These are phyloP conservation scores for Boletellus deceptivus DNA, from an alignment of 1,284 basidiomycete genomes.

Conservation along the genomic window DNA sequence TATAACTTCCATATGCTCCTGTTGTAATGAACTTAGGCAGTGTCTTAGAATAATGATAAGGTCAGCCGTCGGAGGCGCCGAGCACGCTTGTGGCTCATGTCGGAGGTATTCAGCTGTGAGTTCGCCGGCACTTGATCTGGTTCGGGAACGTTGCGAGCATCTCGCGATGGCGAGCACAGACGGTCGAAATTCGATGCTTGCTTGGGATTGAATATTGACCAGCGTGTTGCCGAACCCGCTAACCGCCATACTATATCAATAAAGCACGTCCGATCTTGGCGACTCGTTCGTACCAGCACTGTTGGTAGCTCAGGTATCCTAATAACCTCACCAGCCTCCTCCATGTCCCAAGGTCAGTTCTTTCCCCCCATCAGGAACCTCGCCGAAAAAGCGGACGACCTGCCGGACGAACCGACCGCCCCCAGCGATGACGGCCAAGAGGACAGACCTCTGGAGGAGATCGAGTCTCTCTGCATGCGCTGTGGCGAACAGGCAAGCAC, in stretches of 20 bases:
- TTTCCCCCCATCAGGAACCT: slow-evolving; percentile 51
- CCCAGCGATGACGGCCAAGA: slow-evolving; percentile 27
- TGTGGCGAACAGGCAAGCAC: slow-evolving; percentile 78
- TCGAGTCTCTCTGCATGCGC: slow-evolving; percentile 94
- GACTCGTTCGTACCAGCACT: too few relatives aligned
- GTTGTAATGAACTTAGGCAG: slow-evolving; percentile 23
- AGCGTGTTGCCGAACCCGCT: too few relatives aligned
- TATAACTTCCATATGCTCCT: slow-evolving; percentile 10
- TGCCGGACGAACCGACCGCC: slow-evolving; percentile 20
- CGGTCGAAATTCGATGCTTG: too few relatives aligned
- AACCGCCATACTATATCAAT: too few relatives aligned
- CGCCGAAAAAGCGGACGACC: slow-evolving; percentile 37
- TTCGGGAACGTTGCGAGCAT: too few relatives aligned
- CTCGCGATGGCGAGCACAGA: too few relatives aligned
- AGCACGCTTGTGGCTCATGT: too few relatives aligned
- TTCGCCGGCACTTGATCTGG: too few relatives aligned
- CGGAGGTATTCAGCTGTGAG: too few relatives aligned
- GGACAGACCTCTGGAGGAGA: slow-evolving; percentile 68
- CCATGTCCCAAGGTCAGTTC: slow-evolving; percentile 35
- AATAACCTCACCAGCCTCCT: neutral
- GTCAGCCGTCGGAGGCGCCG: neutral
- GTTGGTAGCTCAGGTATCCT: too few relatives aligned
- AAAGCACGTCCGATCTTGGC: too few relatives aligned
- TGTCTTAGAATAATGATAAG: slow-evolving; percentile 15
- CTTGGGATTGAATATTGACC: too few relatives aligned